Conservation (phyloP, 495 filamentous ascomycete genomes). For the Hamigera avellanea region DNA sequence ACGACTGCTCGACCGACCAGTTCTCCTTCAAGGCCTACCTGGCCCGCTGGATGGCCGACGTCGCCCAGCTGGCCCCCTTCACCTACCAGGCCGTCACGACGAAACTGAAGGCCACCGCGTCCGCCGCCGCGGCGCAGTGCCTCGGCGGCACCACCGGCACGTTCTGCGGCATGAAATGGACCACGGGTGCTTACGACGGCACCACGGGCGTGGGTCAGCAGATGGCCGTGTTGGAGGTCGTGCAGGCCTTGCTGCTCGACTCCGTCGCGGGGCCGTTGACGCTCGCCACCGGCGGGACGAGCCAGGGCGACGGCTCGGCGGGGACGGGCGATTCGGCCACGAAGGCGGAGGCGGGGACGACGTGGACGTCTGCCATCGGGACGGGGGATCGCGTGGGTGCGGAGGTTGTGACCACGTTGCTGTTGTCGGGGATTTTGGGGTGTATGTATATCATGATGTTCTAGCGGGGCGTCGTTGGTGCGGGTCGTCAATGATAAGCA, state of each 20-base stretch:
- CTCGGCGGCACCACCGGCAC: slow-evolving; percentile 45
- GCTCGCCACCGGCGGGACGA: slow-evolving; percentile 39
- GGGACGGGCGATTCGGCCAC: slow-evolving; percentile 13
- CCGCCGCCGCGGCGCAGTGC: slow-evolving; percentile 59
- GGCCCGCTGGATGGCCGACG: slow-evolving; percentile 61
- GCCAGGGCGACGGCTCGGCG: slow-evolving; percentile 35
- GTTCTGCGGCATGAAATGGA: slow-evolving; percentile 68
- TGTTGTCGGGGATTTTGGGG: too few species aligned
- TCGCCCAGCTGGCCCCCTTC: slow-evolving; percentile 51
- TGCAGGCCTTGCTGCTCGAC: slow-evolving; percentile 45
- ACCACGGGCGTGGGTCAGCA: slow-evolving; percentile 43
- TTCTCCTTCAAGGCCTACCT: slow-evolving; percentile 74
- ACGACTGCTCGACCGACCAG: slow-evolving; percentile 58
- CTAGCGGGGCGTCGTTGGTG: too few species aligned
- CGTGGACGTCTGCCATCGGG: too few species aligned
- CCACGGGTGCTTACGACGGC: slow-evolving; percentile 43
- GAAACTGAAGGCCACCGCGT: slow-evolving; percentile 50
- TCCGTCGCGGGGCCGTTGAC: slow-evolving; percentile 33
- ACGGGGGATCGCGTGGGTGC: too few species aligned
- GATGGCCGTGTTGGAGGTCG: slow-evolving; percentile 38
- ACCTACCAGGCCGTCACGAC: slow-evolving; percentile 52
- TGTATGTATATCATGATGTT: too few species aligned
- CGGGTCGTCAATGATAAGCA: too few species aligned
- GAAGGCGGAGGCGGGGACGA: too few species aligned
- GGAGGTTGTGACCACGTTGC: too few species aligned